Conservation (phyloP, 306 rosid genomes). For the Cucumis cinereus region DNA sequence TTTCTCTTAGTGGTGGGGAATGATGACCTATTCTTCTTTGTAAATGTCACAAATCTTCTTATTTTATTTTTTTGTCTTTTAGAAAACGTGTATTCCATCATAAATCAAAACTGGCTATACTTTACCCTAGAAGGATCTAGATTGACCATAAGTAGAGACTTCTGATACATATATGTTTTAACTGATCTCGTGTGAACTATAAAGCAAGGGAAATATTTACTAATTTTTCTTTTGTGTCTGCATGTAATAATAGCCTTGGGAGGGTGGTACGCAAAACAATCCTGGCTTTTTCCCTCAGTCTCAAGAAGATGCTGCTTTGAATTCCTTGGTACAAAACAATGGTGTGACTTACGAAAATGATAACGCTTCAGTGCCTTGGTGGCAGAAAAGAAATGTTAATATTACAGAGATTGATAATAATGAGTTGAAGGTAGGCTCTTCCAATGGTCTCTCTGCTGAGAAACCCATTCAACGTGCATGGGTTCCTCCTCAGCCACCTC, state of each 20-base stretch:
- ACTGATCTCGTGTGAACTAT: neutral
- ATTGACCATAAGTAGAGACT: neutral
- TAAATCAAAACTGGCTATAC: neutral
- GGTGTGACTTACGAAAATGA: slow-evolving; percentile 30
- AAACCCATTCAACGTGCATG: slow-evolving; percentile 42
- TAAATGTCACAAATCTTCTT: neutral
- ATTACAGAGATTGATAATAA: slow-evolving; percentile 49
- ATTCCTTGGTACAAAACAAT: slow-evolving; percentile 26
- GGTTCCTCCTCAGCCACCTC: slow-evolving; percentile 98
- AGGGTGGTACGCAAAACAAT: slow-evolving; percentile 32
- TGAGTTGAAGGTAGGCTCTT: slow-evolving; percentile 34
- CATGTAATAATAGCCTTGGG: slow-evolving; percentile 63
- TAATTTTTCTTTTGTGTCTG: slow-evolving; percentile 18
- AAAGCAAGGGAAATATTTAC: neutral
- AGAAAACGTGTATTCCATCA: neutral
- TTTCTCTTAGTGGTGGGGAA: neutral
- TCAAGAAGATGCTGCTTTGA: slow-evolving; percentile 29
- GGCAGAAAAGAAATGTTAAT: slow-evolving; percentile 58
- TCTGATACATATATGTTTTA: neutral
- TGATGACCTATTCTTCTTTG: neutral
- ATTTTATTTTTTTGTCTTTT: neutral
- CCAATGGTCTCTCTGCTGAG: slow-evolving; percentile 13
- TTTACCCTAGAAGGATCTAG: neutral
- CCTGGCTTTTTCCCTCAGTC: slow-evolving; percentile 36
- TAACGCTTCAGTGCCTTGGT: slow-evolving; percentile 47